phyloP scores from a whole-genome alignment of 2,329 filamentous ascomycete species.

The Epichloe sp. region DNA sequence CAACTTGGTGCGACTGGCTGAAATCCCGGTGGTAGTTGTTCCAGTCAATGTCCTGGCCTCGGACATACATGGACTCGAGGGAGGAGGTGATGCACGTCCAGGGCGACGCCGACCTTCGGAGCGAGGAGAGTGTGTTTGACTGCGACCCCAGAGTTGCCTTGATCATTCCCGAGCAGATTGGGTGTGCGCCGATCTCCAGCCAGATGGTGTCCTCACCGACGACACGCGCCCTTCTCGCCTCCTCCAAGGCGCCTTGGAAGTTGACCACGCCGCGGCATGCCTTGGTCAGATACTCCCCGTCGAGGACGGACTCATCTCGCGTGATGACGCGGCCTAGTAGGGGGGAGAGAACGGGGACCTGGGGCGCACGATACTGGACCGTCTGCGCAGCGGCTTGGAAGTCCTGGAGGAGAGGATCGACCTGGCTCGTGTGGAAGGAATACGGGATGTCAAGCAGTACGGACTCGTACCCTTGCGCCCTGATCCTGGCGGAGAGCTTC shows the following conservation, averaged over 20 bases:
- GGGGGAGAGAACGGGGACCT: slow-evolving; percentile 18
- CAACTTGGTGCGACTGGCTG: slow-evolving; percentile 26
- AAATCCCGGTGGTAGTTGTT: slow-evolving; percentile 35
- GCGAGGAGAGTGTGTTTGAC: slow-evolving; percentile 43
- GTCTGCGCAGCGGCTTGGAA: slow-evolving; percentile 19
- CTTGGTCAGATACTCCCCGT: slow-evolving; percentile 20
- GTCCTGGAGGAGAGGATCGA: slow-evolving; percentile 30
- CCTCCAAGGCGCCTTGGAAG: slow-evolving; percentile 43
- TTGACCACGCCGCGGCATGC: slow-evolving; percentile 51
- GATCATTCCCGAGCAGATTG: slow-evolving; percentile 48
- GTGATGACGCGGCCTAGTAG: slow-evolving; percentile 26
- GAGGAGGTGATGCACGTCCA: slow-evolving; percentile 41
- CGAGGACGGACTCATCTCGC: slow-evolving; percentile 27
- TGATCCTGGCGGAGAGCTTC: background rate
- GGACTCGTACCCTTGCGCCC: slow-evolving; percentile 13
- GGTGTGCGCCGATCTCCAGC: slow-evolving; percentile 56
- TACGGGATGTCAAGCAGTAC: slow-evolving; percentile 19
- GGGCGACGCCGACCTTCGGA: slow-evolving; percentile 29
- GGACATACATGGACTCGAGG: background rate
- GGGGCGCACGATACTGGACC: slow-evolving; percentile 4
- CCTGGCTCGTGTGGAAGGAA: slow-evolving; percentile 22
- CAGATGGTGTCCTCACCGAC: slow-evolving; percentile 46
- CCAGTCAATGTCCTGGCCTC: slow-evolving; percentile 40
- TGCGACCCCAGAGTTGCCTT: slow-evolving; percentile 39
- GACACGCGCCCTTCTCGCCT: slow-evolving; percentile 31